Evolutionary conservation across 2,329 filamentous ascomycete genomes (phyloP), one percentile per base, ranked within the genome.

Genomic region (Exophiala bonariae): DNA sequence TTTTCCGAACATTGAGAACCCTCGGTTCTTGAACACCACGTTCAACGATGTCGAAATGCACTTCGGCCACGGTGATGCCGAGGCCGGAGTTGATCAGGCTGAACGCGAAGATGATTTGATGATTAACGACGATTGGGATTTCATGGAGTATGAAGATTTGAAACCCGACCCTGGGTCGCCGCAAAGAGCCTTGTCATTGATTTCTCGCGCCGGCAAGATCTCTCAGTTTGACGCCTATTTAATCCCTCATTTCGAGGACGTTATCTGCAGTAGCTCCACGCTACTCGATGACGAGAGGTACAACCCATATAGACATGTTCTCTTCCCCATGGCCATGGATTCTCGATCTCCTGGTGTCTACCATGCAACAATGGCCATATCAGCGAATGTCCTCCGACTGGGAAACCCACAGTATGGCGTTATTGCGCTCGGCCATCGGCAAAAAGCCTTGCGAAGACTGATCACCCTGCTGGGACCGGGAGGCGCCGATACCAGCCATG

Each of bases 281-380:
- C 42, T 63, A 11, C 44, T 62, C 22, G 59, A 63, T 31, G 60
- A 62, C 35, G 36, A 46, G 20, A 54, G 50, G 2, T 35, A 56
- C 31, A 63, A 63, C 28, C 60, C 61, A n/a, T 63, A 63, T 49
- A 54, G 59, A 33, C 55, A 63, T 42, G 45, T 62, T 3, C 58
- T 63, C 17, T 45, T 63, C 1, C 59, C 59, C n/a, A 63, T 63
- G 59, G 58, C 59, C 2, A 38, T 63, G 22, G 30, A 58, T 13
- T 62, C 56, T n/a, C n/a, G n/a, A n/a, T n/a, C n/a, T 1, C 30
- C 57, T n/a, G 60, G 59, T 6, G 32, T 63, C 11, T 63, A 61
- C 23, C 59, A 63, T 43, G 59, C 57, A 3, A 60, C 60, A 1
- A 41, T 63, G 9, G 60, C 60, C 8, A 56, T 63, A 14, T 55